Percentiles rank a stretch among this genome's conserved stretches.
Evolutionary conservation across 2,329 filamentous ascomycete species (phyloP).

Genomic region (Ophiosphaerella korrae): DNA sequence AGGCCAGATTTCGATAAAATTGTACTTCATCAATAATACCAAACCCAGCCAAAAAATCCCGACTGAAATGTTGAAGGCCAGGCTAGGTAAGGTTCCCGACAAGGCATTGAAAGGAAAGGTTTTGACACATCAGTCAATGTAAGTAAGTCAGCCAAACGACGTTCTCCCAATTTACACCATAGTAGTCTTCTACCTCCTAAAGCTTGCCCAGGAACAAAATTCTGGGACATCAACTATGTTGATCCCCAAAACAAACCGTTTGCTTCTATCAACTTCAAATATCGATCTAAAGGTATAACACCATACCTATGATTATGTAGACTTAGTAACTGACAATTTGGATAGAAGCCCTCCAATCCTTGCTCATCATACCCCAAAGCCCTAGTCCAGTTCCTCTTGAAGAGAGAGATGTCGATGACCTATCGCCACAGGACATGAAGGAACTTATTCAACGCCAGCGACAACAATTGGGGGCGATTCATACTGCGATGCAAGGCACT

Average conservation of each 20-base stretch:
- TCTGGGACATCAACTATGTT: no score
- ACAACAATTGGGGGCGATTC: no score
- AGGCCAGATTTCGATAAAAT: conserved; percentile 1
- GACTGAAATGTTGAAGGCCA: background rate
- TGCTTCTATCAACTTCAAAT: no score
- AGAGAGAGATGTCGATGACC: conserved; percentile 13
- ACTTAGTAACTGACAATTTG: no score
- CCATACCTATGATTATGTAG: no score
- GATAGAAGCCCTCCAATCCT: conserved; percentile 33
- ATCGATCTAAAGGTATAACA: no score
- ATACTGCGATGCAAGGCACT: no score
- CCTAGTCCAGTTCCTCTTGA: conserved; percentile 30
- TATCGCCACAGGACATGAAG: conserved; percentile 10
- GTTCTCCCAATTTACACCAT: background rate
- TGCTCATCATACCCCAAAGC: conserved; percentile 38
- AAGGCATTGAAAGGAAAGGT: conserved; percentile 27
- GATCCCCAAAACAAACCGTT: no score
- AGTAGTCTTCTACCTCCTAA: background rate
- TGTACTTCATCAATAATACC: conserved; percentile 7
- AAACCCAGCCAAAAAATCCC: background rate
- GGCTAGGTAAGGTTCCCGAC: conserved; percentile 14
- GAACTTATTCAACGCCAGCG: no score
- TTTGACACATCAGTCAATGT: conserved; percentile 21
- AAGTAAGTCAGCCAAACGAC: background rate
- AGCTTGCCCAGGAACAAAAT: no score